Evolutionary conservation across 306 rosid species (phyloP), one percentile per base, ranked within the genome.

Genomic region (Corylus avellana): DNA sequence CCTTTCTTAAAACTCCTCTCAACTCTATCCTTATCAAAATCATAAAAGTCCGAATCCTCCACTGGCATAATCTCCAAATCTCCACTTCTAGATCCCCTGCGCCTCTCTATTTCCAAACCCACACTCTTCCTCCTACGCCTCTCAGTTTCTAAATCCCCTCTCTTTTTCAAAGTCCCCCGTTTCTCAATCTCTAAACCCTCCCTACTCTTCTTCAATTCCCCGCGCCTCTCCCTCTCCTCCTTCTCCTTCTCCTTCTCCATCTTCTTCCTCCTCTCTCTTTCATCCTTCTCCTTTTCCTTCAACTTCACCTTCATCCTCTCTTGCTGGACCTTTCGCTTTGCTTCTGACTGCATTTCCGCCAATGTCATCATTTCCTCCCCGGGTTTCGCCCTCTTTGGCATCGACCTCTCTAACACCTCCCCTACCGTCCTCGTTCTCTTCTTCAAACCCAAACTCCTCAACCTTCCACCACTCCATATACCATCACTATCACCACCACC

Each of bases 1-100:
- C 97, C 97, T 83, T 88, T 88, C 90, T 87, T 91, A 70, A 95
- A 95, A 83, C 98, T 87, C 70, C 81, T 92, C 88, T 84, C 96
- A 9, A 83, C 87, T 85, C 98, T 90, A 75, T 90, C 94, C 76
- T 87, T 87, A 77, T 92, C 97, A 75, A 95, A 95, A 77, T 89
- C 89, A 88, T 91, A 84, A 76, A 92, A 92, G 75, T 90, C 92
- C 0, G 93, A 92, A 87, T 92, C 98, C 82, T 82, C 97, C 79
- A 85, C 95, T 0, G 79, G 78, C 92, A 86, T 88, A 75, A 55
- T 75, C 20, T 84, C 97, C 81, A 73, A 54, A 50, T 81, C 87
- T 50, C 73, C 77, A 51, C 59, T 76, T 51, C 72, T 69, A 20
- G 86, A 77, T 67, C 39, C 57, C 75, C 35, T 54, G 50, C 37